A percentile compares a stretch with the other conserved stretches of the same genome.
These are phyloP conservation scores for Fusarium longipes DNA, from an alignment of 2,329 filamentous ascomycete species.

Conservation along the genomic window DNA sequence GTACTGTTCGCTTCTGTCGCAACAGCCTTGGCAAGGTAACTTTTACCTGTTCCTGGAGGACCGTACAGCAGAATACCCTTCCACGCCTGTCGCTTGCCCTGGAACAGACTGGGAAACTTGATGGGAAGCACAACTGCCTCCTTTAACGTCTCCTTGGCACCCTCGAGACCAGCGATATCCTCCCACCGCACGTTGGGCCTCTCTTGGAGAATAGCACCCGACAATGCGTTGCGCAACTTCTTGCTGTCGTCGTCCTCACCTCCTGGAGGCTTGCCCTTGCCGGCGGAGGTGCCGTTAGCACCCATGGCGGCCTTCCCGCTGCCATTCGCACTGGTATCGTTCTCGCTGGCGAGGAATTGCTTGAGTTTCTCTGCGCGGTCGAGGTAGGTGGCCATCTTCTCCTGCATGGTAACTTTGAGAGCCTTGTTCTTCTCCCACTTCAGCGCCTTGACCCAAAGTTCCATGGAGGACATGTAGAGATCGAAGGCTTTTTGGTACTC, in stretches of 20 bases:
- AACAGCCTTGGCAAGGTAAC: conserved; percentile 95
- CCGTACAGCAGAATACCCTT: conserved; percentile 97
- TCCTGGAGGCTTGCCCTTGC: conserved; percentile 67
- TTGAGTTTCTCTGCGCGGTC: conserved; percentile 99
- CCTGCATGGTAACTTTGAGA: conserved; percentile 96
- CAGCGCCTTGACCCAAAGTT: conserved; percentile 97
- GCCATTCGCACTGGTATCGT: conserved; percentile 74
- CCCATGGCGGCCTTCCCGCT: conserved; percentile 73
- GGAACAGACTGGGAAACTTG: conserved; percentile 97
- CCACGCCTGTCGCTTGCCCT: conserved; percentile 96
- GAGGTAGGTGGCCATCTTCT: conserved; percentile 97
- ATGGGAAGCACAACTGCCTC: conserved; percentile 98
- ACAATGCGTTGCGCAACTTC: conserved; percentile 90
- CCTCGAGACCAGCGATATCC: conserved; percentile 94
- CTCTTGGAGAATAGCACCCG: conserved; percentile 92
- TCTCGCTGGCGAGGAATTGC: conserved; percentile 82
- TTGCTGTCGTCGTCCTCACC: conserved; percentile 88
- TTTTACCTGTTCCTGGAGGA: conserved; percentile 96
- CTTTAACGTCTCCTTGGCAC: conserved; percentile 95
- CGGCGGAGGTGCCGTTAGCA: conserved; percentile 75
- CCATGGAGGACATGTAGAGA: conserved; percentile 92
- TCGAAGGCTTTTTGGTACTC: conserved; percentile 98
- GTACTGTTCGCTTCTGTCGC: conserved; percentile 99
- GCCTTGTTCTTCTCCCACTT: conserved; percentile 99
- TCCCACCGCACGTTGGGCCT: conserved; percentile 98